Conservation (phyloP, 1,284 basidiomycete genomes). For the Apiotrichum domesticum region DNA sequence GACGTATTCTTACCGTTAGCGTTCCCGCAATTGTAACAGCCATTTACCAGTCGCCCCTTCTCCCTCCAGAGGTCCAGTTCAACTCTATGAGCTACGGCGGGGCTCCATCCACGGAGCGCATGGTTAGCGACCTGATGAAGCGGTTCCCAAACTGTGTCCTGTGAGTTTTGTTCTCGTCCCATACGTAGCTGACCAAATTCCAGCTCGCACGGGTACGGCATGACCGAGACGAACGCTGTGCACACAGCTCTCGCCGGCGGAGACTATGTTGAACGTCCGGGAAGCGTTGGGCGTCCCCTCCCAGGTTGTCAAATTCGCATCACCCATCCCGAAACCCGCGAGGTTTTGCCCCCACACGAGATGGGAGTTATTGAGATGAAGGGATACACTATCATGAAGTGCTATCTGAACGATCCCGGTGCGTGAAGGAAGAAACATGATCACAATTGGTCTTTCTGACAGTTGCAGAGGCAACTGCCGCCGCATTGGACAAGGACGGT, state of each 20-base stretch:
- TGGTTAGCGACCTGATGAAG: conserved; percentile 25
- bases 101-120: conserved; percentile 33
- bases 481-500: conserved; percentile 31
- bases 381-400: conserved; percentile 42
- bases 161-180: not conserved
- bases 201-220: conserved; percentile 33
- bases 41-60: conserved; percentile 7
- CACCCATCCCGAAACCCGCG: conserved; percentile 28
- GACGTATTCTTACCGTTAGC: conserved; percentile 26
- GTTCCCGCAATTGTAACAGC: conserved; percentile 39
- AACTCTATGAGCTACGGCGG: conserved; percentile 42
- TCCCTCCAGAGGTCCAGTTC: conserved; percentile 13
- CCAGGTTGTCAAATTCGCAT: conserved; percentile 34
- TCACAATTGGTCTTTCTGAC: not conserved
- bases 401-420: conserved; percentile 7
- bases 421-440: not conserved
- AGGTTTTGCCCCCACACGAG: conserved; percentile 16
- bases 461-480: conserved; percentile 22
- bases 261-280: conserved; percentile 27
- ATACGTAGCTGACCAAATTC: not conserved
- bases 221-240: conserved; percentile 43
- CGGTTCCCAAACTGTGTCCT: conserved; percentile 28
- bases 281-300: conserved; percentile 26
- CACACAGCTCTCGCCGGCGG: conserved; percentile 30
- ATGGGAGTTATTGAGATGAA: conserved; percentile 29